Conservation (phyloP, 257 asterid genomes). For the Solanum chmielewskii region DNA sequence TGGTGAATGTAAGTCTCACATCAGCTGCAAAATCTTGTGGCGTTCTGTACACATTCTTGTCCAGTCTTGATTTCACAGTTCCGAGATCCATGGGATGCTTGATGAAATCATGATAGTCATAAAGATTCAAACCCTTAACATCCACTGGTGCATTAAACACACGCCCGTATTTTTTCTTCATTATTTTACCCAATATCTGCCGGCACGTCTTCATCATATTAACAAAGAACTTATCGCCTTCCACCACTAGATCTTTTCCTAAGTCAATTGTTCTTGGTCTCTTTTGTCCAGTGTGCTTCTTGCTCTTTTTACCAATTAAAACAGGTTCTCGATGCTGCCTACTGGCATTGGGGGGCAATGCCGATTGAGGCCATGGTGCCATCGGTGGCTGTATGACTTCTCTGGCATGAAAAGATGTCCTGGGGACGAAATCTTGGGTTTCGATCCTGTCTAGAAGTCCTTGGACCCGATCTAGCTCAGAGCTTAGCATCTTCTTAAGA, state of each 20-base stretch:
- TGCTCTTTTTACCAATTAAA: background rate
- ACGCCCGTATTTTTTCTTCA: slow-evolving; percentile 5
- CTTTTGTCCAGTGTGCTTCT: slow-evolving; percentile 5
- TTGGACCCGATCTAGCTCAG: slow-evolving; percentile 14
- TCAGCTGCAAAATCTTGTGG: slow-evolving; percentile 21
- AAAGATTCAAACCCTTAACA: slow-evolving; percentile 2
- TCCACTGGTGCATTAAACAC: slow-evolving; percentile 20
- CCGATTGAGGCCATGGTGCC: background rate
- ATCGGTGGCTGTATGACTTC: background rate
- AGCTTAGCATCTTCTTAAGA: slow-evolving; percentile 6
- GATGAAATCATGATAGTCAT: slow-evolving; percentile 13
- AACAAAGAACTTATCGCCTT: background rate
- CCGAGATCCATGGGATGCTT: slow-evolving; percentile 33
- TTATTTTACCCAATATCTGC: slow-evolving; percentile 6
- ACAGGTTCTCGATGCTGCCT: background rate
- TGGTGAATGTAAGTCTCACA: slow-evolving; percentile 24
- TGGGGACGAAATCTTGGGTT: background rate
- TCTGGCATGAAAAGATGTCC: background rate
- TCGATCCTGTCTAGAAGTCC: slow-evolving; percentile 3
- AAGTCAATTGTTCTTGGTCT: background rate
- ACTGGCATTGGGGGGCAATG: background rate
- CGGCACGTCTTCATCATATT: slow-evolving; percentile 13
- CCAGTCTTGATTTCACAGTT: slow-evolving; percentile 12
- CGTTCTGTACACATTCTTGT: slow-evolving; percentile 2
- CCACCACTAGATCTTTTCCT: background rate